Percentiles rank a stretch among this genome's conserved stretches.
Conservation (phyloP, 129 eudicot species). For the Flaveria sonorensis region DNA sequence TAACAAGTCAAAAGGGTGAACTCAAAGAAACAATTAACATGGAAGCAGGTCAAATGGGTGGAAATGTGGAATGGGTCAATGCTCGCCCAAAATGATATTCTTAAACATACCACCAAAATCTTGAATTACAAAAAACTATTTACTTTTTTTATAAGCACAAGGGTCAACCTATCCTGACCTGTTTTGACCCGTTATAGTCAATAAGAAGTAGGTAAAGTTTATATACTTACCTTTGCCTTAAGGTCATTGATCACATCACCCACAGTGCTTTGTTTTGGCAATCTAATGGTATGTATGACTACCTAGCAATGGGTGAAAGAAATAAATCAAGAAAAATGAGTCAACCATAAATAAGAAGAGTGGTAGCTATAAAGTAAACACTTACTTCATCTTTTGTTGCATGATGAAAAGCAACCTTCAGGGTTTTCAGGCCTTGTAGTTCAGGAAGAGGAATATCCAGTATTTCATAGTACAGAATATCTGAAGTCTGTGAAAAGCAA, state of each 20-base stretch:
- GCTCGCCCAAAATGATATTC: background rate
- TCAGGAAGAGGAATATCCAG: conserved; percentile 92
- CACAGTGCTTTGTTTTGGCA: conserved; percentile 88
- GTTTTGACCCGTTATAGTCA: background rate
- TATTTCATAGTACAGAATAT: conserved; percentile 84
- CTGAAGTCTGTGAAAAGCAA: conserved; percentile 55
- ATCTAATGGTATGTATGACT: conserved; percentile 63
- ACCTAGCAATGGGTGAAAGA: conserved; percentile 45
- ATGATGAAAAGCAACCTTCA: conserved; percentile 84
- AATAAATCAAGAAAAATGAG: conserved; percentile 15
- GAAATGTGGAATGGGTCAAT: background rate
- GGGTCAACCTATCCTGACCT: background rate
- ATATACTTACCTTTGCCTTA: conserved; percentile 60
- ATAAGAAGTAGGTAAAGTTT: conserved; percentile 1
- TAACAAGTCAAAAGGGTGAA: background rate
- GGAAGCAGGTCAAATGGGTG: background rate
- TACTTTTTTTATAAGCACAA: background rate
- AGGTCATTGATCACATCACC: conserved; percentile 81
- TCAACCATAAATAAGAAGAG: background rate
- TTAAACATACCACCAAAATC: background rate
- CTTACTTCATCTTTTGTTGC: conserved; percentile 84
- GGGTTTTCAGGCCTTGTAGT: conserved; percentile 78
- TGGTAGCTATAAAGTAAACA: conserved; percentile 15
- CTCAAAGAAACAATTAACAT: background rate
- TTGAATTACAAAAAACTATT: background rate